Evolutionary conservation across 192 early-diverging fungal species (phyloP).

Genomic region (Fimicolochytrium jonesii): DNA sequence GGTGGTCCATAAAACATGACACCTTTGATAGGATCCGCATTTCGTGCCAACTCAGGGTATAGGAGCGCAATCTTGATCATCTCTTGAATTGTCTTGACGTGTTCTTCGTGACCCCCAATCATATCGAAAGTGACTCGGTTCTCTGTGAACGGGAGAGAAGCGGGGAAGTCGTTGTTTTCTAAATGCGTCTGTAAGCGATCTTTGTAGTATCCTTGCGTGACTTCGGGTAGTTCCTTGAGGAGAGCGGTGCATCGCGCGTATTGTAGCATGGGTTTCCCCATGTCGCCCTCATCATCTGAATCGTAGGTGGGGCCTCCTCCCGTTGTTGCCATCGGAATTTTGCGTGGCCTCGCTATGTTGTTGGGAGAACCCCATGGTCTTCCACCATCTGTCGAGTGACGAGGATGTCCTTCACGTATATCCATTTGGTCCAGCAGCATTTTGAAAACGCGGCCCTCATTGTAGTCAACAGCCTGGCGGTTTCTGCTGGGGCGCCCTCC

Average conservation of each 20-base stretch:
- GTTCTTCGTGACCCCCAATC: slow-evolving; percentile 41
- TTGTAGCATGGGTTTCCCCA: slow-evolving; percentile 13
- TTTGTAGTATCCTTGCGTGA: background rate
- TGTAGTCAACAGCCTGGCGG: slow-evolving; percentile 13
- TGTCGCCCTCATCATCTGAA: slow-evolving; percentile 7
- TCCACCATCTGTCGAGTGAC: no score
- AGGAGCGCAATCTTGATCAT: slow-evolving; percentile 73
- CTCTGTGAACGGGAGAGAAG: slow-evolving; percentile 10
- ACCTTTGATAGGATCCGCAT: slow-evolving; percentile 48
- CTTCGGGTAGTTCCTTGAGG: background rate
- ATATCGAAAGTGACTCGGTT: slow-evolving; percentile 31
- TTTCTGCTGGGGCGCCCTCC: background rate
- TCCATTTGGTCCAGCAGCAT: background rate
- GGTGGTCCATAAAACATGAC: slow-evolving; percentile 70
- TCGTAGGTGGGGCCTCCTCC: background rate
- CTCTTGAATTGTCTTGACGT: slow-evolving; percentile 65
- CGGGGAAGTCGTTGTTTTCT: slow-evolving; percentile 30
- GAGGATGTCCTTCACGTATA: background rate
- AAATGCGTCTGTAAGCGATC: slow-evolving; percentile 12
- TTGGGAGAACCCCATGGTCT: slow-evolving; percentile 1
- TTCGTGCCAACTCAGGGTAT: slow-evolving; percentile 57
- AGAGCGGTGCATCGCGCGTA: slow-evolving; percentile 19
- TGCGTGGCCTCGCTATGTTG: no score
- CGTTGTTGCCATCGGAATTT: slow-evolving; percentile 6
- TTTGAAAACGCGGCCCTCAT: slow-evolving; percentile 3